Evolutionary conservation across 495 filamentous ascomycete species (phyloP), one percentile per base, ranked within the genome.

Genomic region (Pyrenopolyporus hunteri): DNA sequence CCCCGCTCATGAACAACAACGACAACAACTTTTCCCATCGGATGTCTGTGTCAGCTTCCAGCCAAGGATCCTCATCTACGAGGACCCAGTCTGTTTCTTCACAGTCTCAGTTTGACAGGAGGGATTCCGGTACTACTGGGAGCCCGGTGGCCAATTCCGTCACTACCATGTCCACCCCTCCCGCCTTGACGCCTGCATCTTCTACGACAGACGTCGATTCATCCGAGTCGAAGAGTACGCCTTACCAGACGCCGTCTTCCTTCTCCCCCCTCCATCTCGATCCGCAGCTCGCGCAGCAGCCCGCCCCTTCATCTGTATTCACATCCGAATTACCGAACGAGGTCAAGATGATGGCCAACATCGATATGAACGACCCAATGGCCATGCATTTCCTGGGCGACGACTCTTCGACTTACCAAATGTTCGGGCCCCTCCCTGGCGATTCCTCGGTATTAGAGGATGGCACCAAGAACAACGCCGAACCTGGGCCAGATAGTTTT

Each of bases 311-410:
- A 2, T 68, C 68, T 2, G 53, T 45, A 5, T 75, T 73, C 43
- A 72, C 69, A 5, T 67, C 66, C 0, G 66, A 73, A 46, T 48
- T 75, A 2, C 32, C 73, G 1, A 49, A 69, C 7, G 69, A 75
- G 20, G 45, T 64, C 1, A 70, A 69, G 57, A 51, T 65, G 62
- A 62, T 70, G 49, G 48, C 70, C 1, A 63, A 66, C n/a, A 54
- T 66, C 3, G 57, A 67, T n/a, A 57, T 64, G 56, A 63, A 31
- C 11, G 64, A 72, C 13, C 64, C 64, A 6, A 70, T 70, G 64
- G 48, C 61, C 5, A 53, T 58, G 57, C 57, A 57, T 10, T 67
- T 64, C 23, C 40, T 64, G 10, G 62, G 59, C 0, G 61, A 58
- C 5, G 32, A 59, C 10, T 23, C 48, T 8, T 50, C 58, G 25